Evolutionary conservation across 108 stramenopile genomes (phyloP), one percentile per base, ranked within the genome.

Genomic region (Cyclotella cryptica): DNA sequence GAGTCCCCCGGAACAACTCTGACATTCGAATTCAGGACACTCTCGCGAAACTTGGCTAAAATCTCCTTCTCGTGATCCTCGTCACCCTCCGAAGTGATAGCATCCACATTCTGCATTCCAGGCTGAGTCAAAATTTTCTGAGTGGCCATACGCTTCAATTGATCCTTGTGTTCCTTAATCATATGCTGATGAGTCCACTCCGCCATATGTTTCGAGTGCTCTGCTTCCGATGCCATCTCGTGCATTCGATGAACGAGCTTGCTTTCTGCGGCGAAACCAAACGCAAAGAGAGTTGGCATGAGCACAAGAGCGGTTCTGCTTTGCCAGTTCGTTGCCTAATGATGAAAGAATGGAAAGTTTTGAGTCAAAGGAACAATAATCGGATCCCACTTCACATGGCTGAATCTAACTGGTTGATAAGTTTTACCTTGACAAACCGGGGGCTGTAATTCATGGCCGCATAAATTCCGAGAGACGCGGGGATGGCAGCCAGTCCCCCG

Each of bases 251-350:
- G 85, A 43, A 71, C 77, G 3, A 92, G 78, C 61, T 90, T 88
- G 30, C 53, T 65, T 77, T 95, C 94, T 49, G 85, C 66, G 1
- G 87, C 80, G 27, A 83, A 79, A 18, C 66, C 90, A 70, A 95
- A 95, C 27, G 69, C 85, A 69, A 95, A 95, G 14, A 92, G 81
- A 18, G 92, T 81, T 4, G 94, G 94, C 94, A 95, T 92, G 62
- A 91, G 87, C 35, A 71, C 80, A 29, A 93, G n/a, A 27, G 92
- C 92, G 18, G 92, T 93, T 57, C 92, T 86, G 46, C 84, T 84
- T 65, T 87, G 86, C 81, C 80, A 86, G 60, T 93, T 93, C 17
- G 92, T 93, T 29, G 74, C 27, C 49, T 64, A 43, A 62, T 10
- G 58, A 30, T 29, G 35, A 24, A 15, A 54, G 7, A 52, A 28